A percentile compares a stretch with the other conserved stretches of the same genome.
phyloP scores from a whole-genome alignment of 2,329 filamentous ascomycete genomes.

The Aspergillus spinulosporus region DNA sequence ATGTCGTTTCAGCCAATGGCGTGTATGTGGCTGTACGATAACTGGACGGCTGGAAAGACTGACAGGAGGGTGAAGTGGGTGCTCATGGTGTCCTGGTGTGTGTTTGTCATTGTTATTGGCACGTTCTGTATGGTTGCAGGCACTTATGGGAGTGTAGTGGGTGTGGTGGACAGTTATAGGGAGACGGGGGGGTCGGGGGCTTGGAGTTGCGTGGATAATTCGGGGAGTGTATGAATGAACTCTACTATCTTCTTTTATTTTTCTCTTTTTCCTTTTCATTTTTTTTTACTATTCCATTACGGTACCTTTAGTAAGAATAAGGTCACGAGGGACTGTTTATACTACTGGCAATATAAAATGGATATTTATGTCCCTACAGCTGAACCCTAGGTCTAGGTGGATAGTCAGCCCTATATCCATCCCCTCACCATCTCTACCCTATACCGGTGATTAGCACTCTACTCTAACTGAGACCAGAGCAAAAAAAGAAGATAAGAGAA shows the following conservation, averaged over 20 bases:
- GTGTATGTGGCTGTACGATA: slow-evolving; percentile 37
- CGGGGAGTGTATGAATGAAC: background rate
- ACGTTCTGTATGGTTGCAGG: slow-evolving; percentile 48
- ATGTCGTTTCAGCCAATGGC: slow-evolving; percentile 16
- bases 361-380: too few relatives aligned
- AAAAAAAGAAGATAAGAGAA: background rate
- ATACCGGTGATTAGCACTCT: background rate
- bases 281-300: too few relatives aligned
- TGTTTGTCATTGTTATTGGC: slow-evolving; percentile 40
- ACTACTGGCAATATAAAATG: too few relatives aligned
- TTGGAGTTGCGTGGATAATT: slow-evolving; percentile 1
- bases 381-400: too few relatives aligned
- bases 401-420: background rate
- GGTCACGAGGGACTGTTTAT: too few relatives aligned
- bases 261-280: too few relatives aligned
- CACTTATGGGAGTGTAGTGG: slow-evolving; percentile 47
- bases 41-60: slow-evolving; percentile 32
- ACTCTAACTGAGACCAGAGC: background rate
- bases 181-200: background rate
- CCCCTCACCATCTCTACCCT: slow-evolving; percentile 6
- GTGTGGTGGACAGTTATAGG: slow-evolving; percentile 31
- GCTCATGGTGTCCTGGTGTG: slow-evolving; percentile 23
- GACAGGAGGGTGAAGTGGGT: slow-evolving; percentile 1
- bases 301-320: too few relatives aligned
- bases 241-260: too few relatives aligned